phyloP scores from a whole-genome alignment of 441 rosid genomes.

The Sinapis alba region DNA sequence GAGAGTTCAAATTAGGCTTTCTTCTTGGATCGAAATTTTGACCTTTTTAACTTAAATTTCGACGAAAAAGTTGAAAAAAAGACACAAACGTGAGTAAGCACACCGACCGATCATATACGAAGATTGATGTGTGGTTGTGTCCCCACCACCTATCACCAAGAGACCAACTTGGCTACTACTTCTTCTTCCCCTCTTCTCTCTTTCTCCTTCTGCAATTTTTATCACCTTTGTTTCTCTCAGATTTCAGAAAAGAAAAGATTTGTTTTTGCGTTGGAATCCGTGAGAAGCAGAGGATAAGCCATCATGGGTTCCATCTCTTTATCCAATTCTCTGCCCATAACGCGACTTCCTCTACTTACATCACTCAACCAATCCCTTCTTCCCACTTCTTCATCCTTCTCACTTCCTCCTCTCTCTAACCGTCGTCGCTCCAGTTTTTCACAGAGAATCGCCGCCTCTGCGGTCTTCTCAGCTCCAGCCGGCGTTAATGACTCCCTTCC shows the following conservation, averaged over 20 bases:
- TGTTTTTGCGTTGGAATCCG: slow-evolving; percentile 17
- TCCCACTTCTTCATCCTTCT: slow-evolving; percentile 29
- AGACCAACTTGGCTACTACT: slow-evolving; percentile 16
- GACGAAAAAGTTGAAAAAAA: background rate
- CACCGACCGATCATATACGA: slow-evolving; percentile 26
- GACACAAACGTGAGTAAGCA: background rate
- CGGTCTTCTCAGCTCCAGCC: slow-evolving; percentile 37
- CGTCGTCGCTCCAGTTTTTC: slow-evolving; percentile 33
- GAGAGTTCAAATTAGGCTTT: slow-evolving; percentile 23
- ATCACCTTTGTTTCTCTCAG: slow-evolving; percentile 2
- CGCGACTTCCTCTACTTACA: slow-evolving; percentile 32
- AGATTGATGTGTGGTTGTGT: slow-evolving; percentile 24
- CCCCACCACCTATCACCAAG: slow-evolving; percentile 25
- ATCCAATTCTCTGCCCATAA: slow-evolving; percentile 39
- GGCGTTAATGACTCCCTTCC: slow-evolving; percentile 56
- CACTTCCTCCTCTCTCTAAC: slow-evolving; percentile 31
- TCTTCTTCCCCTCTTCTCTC: background rate
- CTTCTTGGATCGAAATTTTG: slow-evolving; percentile 23
- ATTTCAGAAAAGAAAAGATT: slow-evolving; percentile 4
- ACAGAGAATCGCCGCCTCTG: slow-evolving; percentile 10
- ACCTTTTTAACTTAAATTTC: background rate
- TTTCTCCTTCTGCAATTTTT: background rate
- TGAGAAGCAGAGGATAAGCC: slow-evolving; percentile 32
- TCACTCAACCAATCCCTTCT: slow-evolving; percentile 30
- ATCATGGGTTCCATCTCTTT: slow-evolving; percentile 49